phyloP scores from a whole-genome alignment of 2,329 filamentous ascomycete species.

The Neonectria punicea region DNA sequence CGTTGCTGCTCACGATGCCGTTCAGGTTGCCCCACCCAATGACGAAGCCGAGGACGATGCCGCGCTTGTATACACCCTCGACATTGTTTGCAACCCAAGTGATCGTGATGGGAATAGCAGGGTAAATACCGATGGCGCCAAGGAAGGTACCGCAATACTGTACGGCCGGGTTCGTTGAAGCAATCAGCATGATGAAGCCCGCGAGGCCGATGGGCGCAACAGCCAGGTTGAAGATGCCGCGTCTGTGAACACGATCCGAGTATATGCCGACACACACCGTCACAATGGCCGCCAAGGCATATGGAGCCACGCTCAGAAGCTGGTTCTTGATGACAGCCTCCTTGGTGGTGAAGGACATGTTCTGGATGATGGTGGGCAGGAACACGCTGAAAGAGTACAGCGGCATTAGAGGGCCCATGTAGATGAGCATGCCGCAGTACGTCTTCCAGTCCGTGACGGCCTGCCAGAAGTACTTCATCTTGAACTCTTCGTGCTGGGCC shows the following conservation, averaged over 20 bases:
- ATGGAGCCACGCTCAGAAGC: constrained; percentile 59
- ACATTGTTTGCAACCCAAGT: constrained; percentile 89
- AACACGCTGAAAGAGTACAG: constrained; percentile 83
- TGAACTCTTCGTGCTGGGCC: constrained; percentile 80
- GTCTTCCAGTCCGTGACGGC: constrained; percentile 87
- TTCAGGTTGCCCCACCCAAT: constrained; percentile 96
- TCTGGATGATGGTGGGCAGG: constrained; percentile 79
- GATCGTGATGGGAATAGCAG: constrained; percentile 86
- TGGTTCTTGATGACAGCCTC: constrained; percentile 51
- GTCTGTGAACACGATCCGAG: constrained; percentile 77
- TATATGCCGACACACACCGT: constrained; percentile 66
- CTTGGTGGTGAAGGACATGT: constrained; percentile 54
- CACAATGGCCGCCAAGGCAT: constrained; percentile 50
- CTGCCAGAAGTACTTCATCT: constrained; percentile 76
- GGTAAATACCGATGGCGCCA: constrained; percentile 88
- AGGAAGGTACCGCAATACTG: constrained; percentile 89
- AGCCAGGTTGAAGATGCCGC: constrained; percentile 83
- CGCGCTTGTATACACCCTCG: constrained; percentile 91
- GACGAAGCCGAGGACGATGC: constrained; percentile 86
- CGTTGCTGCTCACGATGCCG: constrained; percentile 84
- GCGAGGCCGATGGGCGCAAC: constrained; percentile 76
- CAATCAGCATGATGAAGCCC: constrained; percentile 84
- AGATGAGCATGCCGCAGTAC: constrained; percentile 78
- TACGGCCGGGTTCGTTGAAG: constrained; percentile 69
- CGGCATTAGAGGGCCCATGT: constrained; percentile 79